Base-by-base conservation (phyloP, 352 stramenopile genomes). In the Phytophthora cryptogea region DNA sequence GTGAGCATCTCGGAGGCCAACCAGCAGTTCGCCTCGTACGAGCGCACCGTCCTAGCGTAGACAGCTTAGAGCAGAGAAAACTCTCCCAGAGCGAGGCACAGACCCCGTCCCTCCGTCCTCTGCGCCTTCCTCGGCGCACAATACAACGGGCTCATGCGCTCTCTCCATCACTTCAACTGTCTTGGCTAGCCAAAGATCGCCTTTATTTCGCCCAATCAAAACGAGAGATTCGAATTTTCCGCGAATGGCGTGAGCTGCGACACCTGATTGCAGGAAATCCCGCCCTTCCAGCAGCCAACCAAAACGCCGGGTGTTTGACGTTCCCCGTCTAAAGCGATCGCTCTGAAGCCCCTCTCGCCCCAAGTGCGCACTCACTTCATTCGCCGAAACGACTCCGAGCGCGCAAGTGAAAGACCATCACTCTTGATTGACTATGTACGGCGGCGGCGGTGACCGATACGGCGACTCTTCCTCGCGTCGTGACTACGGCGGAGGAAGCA, bases 1-100 rank as follows among this genome's bases (percentile, higher is more conserved):
- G 87, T 98, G 27, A 96, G 86, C 66, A 97, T 98, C 59, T 94
- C 91, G 17, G 96, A 99, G 66, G 91, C 92, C 31, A 74, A 86
- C 27, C 88, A 96, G 58, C 96, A 99, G 60, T 87, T 94, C 53
- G 86, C 86, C 8, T 84, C 83, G 20, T 92, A 92, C 61, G 84
- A 94, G 57, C 82, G 83, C 59, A 75, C 70, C 30, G 84, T 95
- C 50, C 48, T 89, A 30, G 66, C 67, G 31, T 86, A 80, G 33
- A 50, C n/a, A 8, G 26, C 32, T 46, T 47, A 48, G 50, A 54
- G 14, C 43, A 17, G 8, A 33, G 9, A 16, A 52, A 17, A 26
- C 5, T 35, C n/a, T 27, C 0, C 31, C 23, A 31, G 56, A 66
- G 26, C 28, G 51, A 56, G 17, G 56, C 40, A 54, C 50, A 6